Percentiles rank a stretch among this genome's conserved stretches.
Conservation (phyloP, 2,329 filamentous ascomycete species). For the Blastomyces silverae region DNA sequence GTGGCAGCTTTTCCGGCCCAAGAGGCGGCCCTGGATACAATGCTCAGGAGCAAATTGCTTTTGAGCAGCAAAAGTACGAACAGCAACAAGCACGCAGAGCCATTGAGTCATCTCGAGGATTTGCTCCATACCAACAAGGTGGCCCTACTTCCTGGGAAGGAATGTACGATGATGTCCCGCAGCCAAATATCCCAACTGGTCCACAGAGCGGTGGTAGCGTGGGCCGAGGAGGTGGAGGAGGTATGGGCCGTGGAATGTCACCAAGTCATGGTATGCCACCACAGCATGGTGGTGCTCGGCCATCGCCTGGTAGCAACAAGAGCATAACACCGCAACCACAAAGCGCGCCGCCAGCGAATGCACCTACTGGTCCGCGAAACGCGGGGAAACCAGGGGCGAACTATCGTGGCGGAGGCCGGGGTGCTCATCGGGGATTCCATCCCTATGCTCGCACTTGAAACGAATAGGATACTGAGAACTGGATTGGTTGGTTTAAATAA, state of each 20-base stretch:
- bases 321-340: conserved; percentile 41
- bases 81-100: conserved; percentile 56
- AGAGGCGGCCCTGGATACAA: conserved; percentile 53
- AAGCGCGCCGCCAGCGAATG: conserved; percentile 62
- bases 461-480: not conserved
- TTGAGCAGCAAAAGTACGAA: conserved; percentile 73
- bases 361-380: conserved; percentile 94
- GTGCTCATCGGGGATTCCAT: conserved; percentile 67
- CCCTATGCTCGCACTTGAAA: conserved; percentile 55
- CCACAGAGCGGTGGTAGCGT: conserved; percentile 45
- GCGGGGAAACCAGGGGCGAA: conserved; percentile 85
- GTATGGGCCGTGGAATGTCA: conserved; percentile 38
- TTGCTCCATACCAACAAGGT: conserved; percentile 46
- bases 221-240: conserved; percentile 33
- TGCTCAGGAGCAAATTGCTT: conserved; percentile 64
- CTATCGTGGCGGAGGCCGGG: conserved; percentile 82
- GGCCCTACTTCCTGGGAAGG: conserved; percentile 89
- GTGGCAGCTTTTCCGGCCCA: conserved; percentile 42
- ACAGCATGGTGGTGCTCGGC: conserved; percentile 28
- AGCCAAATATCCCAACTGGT: conserved; percentile 59
- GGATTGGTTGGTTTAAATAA: not conserved
- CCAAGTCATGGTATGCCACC: conserved; percentile 32
- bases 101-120: conserved; percentile 37
- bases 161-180: conserved; percentile 95
- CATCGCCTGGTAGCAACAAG: conserved; percentile 35